Conservation (phyloP, 1,284 basidiomycete genomes). For the Agaricales sp. region DNA sequence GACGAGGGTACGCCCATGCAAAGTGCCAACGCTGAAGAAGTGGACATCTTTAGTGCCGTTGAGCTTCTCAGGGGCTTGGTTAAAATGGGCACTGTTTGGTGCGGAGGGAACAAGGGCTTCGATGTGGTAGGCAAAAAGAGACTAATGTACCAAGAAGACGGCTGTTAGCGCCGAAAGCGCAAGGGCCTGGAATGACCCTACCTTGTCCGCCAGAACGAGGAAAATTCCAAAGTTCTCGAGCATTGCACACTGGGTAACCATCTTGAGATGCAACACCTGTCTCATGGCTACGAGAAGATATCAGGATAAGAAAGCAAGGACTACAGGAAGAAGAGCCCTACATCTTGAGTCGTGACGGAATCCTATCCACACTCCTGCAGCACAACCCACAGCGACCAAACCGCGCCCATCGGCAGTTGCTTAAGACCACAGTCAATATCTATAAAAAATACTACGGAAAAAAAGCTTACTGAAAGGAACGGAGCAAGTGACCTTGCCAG, state of each 20-base stretch:
- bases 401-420: constrained; percentile 62
- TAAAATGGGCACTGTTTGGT: constrained; percentile 49
- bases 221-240: constrained; percentile 82
- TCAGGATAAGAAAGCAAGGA: constrained; percentile 2
- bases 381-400: constrained; percentile 77
- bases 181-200: constrained; percentile 12
- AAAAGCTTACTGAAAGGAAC: constrained; percentile 76
- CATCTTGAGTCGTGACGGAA: constrained; percentile 68
- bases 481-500: constrained; percentile 88
- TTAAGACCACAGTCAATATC: constrained; percentile 16
- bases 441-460: background rate
- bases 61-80: constrained; percentile 77
- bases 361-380: constrained; percentile 85
- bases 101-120: constrained; percentile 81
- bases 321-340: constrained; percentile 22
- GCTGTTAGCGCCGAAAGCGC: too few relatives aligned
- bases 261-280: constrained; percentile 74
- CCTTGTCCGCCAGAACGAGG: constrained; percentile 78
- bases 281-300: constrained; percentile 43
- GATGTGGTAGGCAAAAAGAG: constrained; percentile 8
- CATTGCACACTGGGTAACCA: constrained; percentile 80
- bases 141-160: too few relatives aligned
- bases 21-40: constrained; percentile 88
- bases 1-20: constrained; percentile 78
- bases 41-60: constrained; percentile 85